Conservation (phyloP, 345 rosid genomes). For the Eucalyptus marginata region DNA sequence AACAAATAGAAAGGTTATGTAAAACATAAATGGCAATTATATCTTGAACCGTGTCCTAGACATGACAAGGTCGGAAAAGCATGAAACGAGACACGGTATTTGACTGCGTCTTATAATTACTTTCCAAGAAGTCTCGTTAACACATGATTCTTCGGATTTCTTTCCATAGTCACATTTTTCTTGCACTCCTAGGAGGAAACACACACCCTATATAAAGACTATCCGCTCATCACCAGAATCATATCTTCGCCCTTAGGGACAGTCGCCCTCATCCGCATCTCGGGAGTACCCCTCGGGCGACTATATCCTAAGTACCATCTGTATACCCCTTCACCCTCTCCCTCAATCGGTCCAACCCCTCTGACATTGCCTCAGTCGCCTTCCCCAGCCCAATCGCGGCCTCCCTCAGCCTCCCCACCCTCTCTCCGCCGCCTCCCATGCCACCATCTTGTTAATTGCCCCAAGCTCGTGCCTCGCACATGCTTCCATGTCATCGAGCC, state of each 20-base stretch:
- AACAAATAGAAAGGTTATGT: neutral
- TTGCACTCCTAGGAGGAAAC: neutral
- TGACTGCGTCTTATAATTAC: neutral
- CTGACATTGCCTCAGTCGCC: neutral
- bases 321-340: neutral
- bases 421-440: neutral
- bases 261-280: neutral
- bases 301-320: neutral
- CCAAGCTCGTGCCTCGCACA: neutral
- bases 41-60: no score
- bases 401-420: neutral
- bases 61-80: no score
- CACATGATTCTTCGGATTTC: neutral
- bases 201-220: no score
- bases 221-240: no score
- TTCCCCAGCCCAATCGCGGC: neutral
- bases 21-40: neutral
- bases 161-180: neutral
- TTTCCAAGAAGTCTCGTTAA: neutral
- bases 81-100: no score
- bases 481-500: neutral
- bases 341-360: neutral
- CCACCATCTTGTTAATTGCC: neutral
- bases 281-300: neutral
- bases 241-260: no score